Conservation (phyloP, 805 yeast species). For the Candida schatavii region DNA sequence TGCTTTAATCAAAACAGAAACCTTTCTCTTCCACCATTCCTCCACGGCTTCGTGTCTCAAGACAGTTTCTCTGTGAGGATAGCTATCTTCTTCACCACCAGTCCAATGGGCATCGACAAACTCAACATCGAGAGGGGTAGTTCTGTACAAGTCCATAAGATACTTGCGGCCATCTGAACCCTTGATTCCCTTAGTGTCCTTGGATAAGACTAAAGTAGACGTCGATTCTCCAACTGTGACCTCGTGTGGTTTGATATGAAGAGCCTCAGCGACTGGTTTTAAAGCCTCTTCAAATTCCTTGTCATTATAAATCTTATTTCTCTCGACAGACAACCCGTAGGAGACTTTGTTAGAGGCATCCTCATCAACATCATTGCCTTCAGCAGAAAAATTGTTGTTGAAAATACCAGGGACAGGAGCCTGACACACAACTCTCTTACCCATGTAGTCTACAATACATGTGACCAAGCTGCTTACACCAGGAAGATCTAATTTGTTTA, state of each 20-base stretch:
- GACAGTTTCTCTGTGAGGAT: conserved; percentile 79
- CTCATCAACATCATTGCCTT: conserved; percentile 39
- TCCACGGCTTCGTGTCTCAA: conserved; percentile 86
- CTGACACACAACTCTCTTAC: conserved; percentile 85
- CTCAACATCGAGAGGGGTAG: conserved; percentile 80
- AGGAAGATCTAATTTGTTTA: conserved; percentile 62
- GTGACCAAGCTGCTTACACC: conserved; percentile 75
- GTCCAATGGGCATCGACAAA: conserved; percentile 61
- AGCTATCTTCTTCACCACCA: conserved; percentile 43
- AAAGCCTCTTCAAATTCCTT: conserved; percentile 55
- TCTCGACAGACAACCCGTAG: conserved; percentile 73
- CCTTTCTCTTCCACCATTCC: conserved; percentile 80
- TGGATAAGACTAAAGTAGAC: conserved; percentile 59
- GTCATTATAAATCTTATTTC: conserved; percentile 47
- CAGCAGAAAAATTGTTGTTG: conserved; percentile 30
- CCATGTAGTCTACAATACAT: conserved; percentile 85
- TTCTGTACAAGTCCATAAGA: conserved; percentile 76
- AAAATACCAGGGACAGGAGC: conserved; percentile 95
- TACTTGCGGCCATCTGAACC: conserved; percentile 87
- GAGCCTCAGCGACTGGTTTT: conserved; percentile 61
- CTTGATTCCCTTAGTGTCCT: conserved; percentile 77
- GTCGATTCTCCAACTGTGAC: conserved; percentile 49
- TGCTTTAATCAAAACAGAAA: conserved; percentile 49
- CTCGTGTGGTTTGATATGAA: conserved; percentile 73
- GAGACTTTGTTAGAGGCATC: conserved; percentile 50